A percentile compares a stretch with the other conserved stretches of the same genome.
These are phyloP conservation scores for Xylaria digitata DNA, from an alignment of 2,329 filamentous ascomycete genomes.

Conservation along the genomic window DNA sequence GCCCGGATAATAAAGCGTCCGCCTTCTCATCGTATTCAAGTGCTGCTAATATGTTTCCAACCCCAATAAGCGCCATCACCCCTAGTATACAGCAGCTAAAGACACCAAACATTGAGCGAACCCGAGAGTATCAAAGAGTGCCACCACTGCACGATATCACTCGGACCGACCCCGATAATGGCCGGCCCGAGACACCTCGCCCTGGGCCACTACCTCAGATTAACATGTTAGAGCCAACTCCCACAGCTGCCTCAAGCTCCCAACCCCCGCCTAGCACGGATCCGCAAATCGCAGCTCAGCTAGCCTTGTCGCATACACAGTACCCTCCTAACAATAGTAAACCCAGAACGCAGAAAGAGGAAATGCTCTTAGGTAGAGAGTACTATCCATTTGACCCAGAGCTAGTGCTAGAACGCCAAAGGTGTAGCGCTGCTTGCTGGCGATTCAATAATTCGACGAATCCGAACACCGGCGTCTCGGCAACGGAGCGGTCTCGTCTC, in stretches of 20 bases:
- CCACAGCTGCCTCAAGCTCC: constrained; percentile 60
- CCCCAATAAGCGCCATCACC: constrained; percentile 68
- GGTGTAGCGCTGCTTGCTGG: constrained; percentile 83
- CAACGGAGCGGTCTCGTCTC: constrained; percentile 73
- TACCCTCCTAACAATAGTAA: constrained; percentile 54
- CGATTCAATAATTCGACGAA: constrained; percentile 87
- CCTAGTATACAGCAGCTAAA: constrained; percentile 49
- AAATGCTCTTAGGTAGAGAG: constrained; percentile 84
- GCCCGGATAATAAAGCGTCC: constrained; percentile 71
- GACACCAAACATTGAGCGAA: constrained; percentile 52
- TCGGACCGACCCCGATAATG: constrained; percentile 57
- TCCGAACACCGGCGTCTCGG: constrained; percentile 76
- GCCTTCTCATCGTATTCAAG: constrained; percentile 63
- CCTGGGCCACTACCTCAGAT: constrained; percentile 68
- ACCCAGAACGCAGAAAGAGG: constrained; percentile 79
- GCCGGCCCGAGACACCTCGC: constrained; percentile 61
- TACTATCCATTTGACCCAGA: constrained; percentile 84
- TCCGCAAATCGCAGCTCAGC: constrained; percentile 67
- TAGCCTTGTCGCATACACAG: constrained; percentile 67
- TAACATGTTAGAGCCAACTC: constrained; percentile 63
- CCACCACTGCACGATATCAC: constrained; percentile 70
- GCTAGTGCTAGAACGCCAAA: constrained; percentile 84
- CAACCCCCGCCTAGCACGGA: constrained; percentile 54
- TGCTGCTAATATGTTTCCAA: constrained; percentile 68
- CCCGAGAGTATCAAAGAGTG: constrained; percentile 69